phyloP scores from a whole-genome alignment of 2,329 filamentous ascomycete genomes.

The Sporothrix brasiliensis region DNA sequence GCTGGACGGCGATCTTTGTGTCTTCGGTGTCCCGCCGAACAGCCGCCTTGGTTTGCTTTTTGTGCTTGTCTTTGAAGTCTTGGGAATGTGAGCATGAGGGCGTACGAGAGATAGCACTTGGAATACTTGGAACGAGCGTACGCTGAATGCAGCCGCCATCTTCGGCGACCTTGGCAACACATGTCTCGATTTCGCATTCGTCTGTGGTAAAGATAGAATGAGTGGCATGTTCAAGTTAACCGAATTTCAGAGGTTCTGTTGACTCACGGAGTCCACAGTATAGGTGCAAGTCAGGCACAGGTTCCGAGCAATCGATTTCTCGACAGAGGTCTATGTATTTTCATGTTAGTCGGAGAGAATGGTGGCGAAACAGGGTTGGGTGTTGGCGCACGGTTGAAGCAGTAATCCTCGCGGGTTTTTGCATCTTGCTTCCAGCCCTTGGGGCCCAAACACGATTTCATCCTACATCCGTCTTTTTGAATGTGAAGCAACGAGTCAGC shows the following conservation, averaged over 20 bases:
- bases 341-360: not conserved
- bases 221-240: too few relatives aligned
- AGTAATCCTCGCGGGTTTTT: conserved; percentile 30
- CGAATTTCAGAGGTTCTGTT: not conserved
- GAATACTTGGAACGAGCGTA: conserved; percentile 6
- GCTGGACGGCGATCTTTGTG: not conserved
- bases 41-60: conserved; percentile 6
- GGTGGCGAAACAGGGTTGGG: not conserved
- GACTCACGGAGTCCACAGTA: conserved; percentile 31
- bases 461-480: conserved; percentile 29
- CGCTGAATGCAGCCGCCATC: conserved; percentile 27
- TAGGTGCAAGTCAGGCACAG: conserved; percentile 11
- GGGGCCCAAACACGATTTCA: conserved; percentile 21
- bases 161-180: conserved; percentile 19
- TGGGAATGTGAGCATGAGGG: not conserved
- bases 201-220: conserved; percentile 8
- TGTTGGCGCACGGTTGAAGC: conserved; percentile 29
- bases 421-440: conserved; percentile 30
- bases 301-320: not conserved
- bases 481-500: not conserved
- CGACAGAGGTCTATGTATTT: conserved; percentile 29
- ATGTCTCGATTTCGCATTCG: conserved; percentile 25
- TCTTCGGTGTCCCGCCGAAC: conserved; percentile 1
- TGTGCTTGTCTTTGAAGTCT: conserved; percentile 10
- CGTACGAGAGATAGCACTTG: too few relatives aligned